These are phyloP conservation scores for Tillandsia leiboldiana DNA, from an alignment of 176 grass and related monocot genomes.

Conservation along the genomic window DNA sequence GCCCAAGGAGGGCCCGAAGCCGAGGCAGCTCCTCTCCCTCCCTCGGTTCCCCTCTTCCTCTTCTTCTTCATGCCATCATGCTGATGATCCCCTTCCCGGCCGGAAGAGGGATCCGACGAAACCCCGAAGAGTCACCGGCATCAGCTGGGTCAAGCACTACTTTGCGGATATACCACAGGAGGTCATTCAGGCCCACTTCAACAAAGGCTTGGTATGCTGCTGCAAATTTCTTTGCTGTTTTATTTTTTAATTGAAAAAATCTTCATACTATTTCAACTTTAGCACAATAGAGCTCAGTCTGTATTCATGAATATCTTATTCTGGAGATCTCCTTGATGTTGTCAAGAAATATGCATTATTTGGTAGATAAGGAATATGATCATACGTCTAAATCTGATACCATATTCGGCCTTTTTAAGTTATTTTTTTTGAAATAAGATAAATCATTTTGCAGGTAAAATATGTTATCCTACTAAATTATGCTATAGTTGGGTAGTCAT, in stretches of 20 bases:
- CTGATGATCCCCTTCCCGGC: slow-evolving; percentile 35
- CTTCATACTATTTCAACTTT: too few species aligned
- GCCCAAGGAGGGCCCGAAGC: slow-evolving; percentile 59
- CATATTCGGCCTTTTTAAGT: too few species aligned
- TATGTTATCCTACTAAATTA: too few species aligned
- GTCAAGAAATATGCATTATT: too few species aligned
- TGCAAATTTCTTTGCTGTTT: not conserved
- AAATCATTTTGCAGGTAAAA: too few species aligned
- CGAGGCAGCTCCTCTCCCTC: slow-evolving; percentile 65
- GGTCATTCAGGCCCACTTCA: slow-evolving; percentile 59
- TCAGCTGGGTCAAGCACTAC: slow-evolving; percentile 83
- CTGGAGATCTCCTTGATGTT: too few species aligned
- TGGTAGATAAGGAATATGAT: too few species aligned
- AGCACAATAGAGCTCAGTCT: too few species aligned
- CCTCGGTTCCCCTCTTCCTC: slow-evolving; percentile 33
- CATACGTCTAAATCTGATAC: too few species aligned
- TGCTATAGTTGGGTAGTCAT: too few species aligned
- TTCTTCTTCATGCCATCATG: slow-evolving; percentile 1
- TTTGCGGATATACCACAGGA: slow-evolving; percentile 56
- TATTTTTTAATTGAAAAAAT: not conserved
- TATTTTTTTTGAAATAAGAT: too few species aligned
- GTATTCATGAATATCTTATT: too few species aligned
- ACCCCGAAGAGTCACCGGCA: slow-evolving; percentile 36
- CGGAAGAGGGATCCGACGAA: slow-evolving; percentile 26
- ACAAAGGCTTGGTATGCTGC: slow-evolving; percentile 38